Conservation (phyloP, 1,284 basidiomycete genomes). For the Sporisorium scitamineum region DNA sequence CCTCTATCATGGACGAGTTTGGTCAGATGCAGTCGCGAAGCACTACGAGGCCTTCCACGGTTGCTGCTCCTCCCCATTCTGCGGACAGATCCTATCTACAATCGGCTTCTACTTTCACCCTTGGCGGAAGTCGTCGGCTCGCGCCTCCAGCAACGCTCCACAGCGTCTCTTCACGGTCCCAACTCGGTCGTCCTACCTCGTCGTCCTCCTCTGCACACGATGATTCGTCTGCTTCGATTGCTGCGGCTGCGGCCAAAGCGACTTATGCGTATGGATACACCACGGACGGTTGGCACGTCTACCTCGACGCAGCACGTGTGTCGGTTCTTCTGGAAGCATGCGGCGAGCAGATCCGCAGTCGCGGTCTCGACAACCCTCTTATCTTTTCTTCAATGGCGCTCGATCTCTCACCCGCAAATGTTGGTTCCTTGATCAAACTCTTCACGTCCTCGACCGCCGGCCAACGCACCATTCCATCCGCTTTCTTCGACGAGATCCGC, state of each 20-base stretch:
- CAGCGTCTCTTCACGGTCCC: conserved; percentile 6
- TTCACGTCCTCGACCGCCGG: conserved; percentile 24
- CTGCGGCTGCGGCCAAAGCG: conserved; percentile 1
- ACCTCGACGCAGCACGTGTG: conserved; percentile 50
- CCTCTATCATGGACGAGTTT: conserved; percentile 24
- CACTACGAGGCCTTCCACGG: conserved; percentile 5
- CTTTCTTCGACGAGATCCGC: conserved; percentile 58
- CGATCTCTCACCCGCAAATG: conserved; percentile 58
- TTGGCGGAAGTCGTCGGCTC: conserved; percentile 9
- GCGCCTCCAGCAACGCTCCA: conserved; percentile 9
- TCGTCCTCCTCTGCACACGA: conserved; percentile 7
- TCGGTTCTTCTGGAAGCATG: conserved; percentile 52
- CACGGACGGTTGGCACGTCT: conserved; percentile 52
- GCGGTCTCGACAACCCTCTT: conserved; percentile 64
- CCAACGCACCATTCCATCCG: conserved; percentile 11
- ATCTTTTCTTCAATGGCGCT: conserved; percentile 68
- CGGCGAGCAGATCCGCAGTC: conserved; percentile 55
- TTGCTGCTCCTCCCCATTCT: conserved; percentile 11
- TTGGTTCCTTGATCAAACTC: conserved; percentile 53
- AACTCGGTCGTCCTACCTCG: not conserved
- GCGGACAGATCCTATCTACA: not conserved
- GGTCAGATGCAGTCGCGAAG: conserved; percentile 12
- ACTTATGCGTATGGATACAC: conserved; percentile 61
- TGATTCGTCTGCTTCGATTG: not conserved
- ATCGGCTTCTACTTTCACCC: conserved; percentile 7